A percentile compares a stretch with the other conserved stretches of the same genome.
These are phyloP conservation scores for Noccaea caerulescens DNA, from an alignment of 345 rosid species.

Conservation along the genomic window DNA sequence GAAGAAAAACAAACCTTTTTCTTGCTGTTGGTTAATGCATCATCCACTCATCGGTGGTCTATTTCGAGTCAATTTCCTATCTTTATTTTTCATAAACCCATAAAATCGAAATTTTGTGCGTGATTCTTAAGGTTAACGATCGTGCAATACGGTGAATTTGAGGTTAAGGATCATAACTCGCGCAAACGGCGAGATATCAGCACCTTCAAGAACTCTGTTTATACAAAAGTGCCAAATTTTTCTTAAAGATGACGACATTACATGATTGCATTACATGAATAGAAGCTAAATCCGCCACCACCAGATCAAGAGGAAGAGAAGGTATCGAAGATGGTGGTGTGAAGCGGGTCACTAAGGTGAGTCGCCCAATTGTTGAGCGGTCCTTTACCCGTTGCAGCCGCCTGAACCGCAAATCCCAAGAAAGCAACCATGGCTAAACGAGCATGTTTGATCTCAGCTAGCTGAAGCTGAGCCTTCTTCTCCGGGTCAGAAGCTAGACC, in stretches of 20 bases:
- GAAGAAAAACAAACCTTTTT: background rate
- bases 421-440: slow-evolving; percentile 94
- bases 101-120: background rate
- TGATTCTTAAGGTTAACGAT: background rate
- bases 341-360: slow-evolving; percentile 96
- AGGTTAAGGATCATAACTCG: slow-evolving; percentile 2
- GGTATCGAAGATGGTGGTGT: slow-evolving; percentile 90
- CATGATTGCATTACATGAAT: slow-evolving; percentile 13
- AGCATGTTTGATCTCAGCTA: slow-evolving; percentile 99
- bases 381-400: slow-evolving; percentile 79
- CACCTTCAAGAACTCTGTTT: background rate
- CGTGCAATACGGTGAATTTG: background rate
- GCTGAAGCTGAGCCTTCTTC: slow-evolving; percentile 78
- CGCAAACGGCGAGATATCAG: background rate
- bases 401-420: slow-evolving; percentile 94
- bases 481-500: slow-evolving; percentile 92
- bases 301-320: slow-evolving; percentile 45
- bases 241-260: slow-evolving; percentile 1
- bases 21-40: slow-evolving; percentile 17
- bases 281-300: slow-evolving; percentile 9
- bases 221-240: slow-evolving; percentile 29
- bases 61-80: slow-evolving; percentile 14
- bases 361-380: slow-evolving; percentile 99
- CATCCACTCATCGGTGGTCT: slow-evolving; percentile 39
- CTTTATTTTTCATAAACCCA: background rate